Evolutionary conservation across 805 yeast genomes (phyloP), one percentile per base, ranked within the genome.

Genomic region (Yarrowia sp.): DNA sequence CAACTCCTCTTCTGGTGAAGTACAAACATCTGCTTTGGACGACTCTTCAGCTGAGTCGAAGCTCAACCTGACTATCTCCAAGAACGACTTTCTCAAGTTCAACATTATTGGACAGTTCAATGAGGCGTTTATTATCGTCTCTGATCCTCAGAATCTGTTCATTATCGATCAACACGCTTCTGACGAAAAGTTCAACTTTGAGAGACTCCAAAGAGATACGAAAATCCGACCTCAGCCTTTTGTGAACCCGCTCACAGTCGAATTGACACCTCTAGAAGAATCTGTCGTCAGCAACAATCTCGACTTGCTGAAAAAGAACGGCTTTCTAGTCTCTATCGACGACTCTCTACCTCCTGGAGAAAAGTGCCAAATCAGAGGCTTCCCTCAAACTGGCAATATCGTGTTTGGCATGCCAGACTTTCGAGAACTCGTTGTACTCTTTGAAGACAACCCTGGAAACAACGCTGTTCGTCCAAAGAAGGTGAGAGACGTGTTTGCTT

Each of bases 101-200:
- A 75, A 81, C 44, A 77, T 95, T 11, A 84, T 93, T 7, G 99
- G 99, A 0, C 99, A 95, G 75, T 95, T 95, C 77, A 95, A 95
- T 74, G 76, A 89, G n/a, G 99, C 98, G 0, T 95, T 95, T 70
- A 90, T 95, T n/a, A 73, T 92, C 17, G 95, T 90, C 0, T 81
- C 64, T 1, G 65, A 67, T 8, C 35, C 62, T 11, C 74, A 75
- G n/a, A 91, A 91, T 71, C 70, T 93, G 36, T 92, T 95, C 71
- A 92, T 95, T 38, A 82, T 95, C 55, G 99, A 95, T 74, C 99
- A 95, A 75, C 99, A 95, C 77, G 99, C 99, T 0, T 89, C 96
- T 69, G 99, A 95, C 77, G 99, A 95, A 72, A 95, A 92, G 70
- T 91, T 72, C 78, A 95, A 95, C 74, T 95, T 90, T 77, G 99